Conservation (phyloP, 768 basidiomycete species). For the Tricholoma hemisulphureum region DNA sequence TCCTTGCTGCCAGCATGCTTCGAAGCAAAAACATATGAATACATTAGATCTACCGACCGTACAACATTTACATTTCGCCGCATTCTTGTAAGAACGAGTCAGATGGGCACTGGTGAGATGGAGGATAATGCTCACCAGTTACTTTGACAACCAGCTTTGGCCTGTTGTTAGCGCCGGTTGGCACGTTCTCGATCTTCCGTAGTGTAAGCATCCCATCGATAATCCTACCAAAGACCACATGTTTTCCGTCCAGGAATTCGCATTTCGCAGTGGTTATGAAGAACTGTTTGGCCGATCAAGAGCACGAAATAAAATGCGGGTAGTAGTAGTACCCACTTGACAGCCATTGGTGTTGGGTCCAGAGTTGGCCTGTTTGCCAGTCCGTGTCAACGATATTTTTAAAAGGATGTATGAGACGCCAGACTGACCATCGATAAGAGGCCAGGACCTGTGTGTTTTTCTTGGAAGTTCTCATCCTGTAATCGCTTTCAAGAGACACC, state of each 20-base stretch:
- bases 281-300: conserved; percentile 51
- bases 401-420: background rate
- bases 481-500: background rate
- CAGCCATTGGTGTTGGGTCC: conserved; percentile 94
- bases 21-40: too few species aligned
- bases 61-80: conserved; percentile 50
- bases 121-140: conserved; percentile 47
- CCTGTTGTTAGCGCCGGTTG: conserved; percentile 86
- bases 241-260: conserved; percentile 93
- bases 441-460: conserved; percentile 85
- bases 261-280: conserved; percentile 96
- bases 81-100: conserved; percentile 40
- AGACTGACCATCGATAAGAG: conserved; percentile 83
- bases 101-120: background rate
- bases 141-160: conserved; percentile 90
- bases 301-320: background rate
- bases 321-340: conserved; percentile 46
- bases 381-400: conserved; percentile 1
- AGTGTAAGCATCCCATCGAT: conserved; percentile 94
- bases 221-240: conserved; percentile 89
- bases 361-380: conserved; percentile 80
- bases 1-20: too few species aligned
- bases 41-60: background rate
- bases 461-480: conserved; percentile 92
- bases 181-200: conserved; percentile 93